Percentiles rank a stretch among this genome's conserved stretches.
Conservation (phyloP, 2,329 filamentous ascomycete species). For the Aureobasidium namibiae region DNA sequence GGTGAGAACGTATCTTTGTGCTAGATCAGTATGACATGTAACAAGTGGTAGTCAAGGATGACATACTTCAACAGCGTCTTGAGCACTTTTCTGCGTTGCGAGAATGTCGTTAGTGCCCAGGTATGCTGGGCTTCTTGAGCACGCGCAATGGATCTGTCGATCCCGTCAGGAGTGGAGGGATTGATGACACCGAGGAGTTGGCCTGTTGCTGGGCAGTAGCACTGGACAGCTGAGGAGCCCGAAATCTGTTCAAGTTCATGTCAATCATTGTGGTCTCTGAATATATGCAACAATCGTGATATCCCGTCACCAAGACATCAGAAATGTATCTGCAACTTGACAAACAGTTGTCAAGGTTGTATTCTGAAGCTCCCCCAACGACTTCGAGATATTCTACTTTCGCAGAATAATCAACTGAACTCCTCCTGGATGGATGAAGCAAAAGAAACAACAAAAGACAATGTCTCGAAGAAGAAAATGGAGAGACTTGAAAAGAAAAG, state of each 20-base stretch:
- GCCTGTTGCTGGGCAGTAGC: slow-evolving; percentile 85
- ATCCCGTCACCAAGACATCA: background rate
- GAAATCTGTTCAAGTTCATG: slow-evolving; percentile 35
- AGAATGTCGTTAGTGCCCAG: slow-evolving; percentile 74
- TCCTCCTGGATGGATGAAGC: background rate
- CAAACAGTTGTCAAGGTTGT: background rate
- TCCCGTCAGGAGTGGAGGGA: slow-evolving; percentile 65
- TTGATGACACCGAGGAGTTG: slow-evolving; percentile 70
- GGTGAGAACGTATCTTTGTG: slow-evolving; percentile 63
- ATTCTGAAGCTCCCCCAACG: background rate
- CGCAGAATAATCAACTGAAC: background rate
- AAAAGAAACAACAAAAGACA: background rate
- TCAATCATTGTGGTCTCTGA: background rate
- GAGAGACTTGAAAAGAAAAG: background rate
- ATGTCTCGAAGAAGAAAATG: background rate
- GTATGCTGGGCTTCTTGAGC: slow-evolving; percentile 64
- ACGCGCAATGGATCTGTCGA: slow-evolving; percentile 69
- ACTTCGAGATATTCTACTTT: background rate
- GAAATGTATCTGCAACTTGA: background rate
- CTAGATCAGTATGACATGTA: background rate
- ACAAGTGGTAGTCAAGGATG: too few species aligned
- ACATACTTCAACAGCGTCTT: slow-evolving; percentile 62
- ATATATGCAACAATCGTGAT: background rate
- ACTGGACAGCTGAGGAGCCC: slow-evolving; percentile 63
- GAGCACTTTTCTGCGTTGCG: slow-evolving; percentile 68